Evolutionary conservation across 2,329 filamentous ascomycete genomes (phyloP), one percentile per base, ranked within the genome.

Genomic region (Akanthomyces lecanii): DNA sequence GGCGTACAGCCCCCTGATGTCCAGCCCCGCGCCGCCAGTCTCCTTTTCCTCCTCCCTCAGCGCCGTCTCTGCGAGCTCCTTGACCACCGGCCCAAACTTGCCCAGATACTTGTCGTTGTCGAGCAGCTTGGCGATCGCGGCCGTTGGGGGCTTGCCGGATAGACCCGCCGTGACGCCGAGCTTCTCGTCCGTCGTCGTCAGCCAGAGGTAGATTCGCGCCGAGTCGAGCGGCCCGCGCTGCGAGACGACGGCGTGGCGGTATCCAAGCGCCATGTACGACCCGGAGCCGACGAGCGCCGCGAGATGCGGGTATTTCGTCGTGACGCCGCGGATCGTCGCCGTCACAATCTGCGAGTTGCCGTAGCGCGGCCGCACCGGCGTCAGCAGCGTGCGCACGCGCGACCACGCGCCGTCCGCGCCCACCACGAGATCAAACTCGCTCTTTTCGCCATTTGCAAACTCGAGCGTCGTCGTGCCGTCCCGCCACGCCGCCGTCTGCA

Each of bases 331-430:
- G 52, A 78, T 73, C 50, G 71, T 73, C 28, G 77, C 33, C 2
- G 76, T 75, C 30, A 79, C 62, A 33, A 70, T 70, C 0, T 76
- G 75, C 40, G 77, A 70, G n/a, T 79, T 76, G 3, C 71, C 74
- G 64, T 77, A 79, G 4, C 65, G 63, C 1, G 77, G 80, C 64
- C 69, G 72, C 4, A 69, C 67, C 30, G 74, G 66, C 1, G 73
- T 75, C 11, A 79, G 65, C 3, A 78, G 63, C 0, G 64, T 60
- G 1, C 80, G 73, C 4, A 80, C 69, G 63, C 71, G 75, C 16
- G 68, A 74, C 75, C 76, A 79, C 0, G 76, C 76, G 8, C 77
- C 77, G 67, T 77, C 75, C 0, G 75, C 75, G 11, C 78, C 77
- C 33, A 78, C 69, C 4, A 77, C 72, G 1, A 78, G 65, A 58